phyloP scores from a whole-genome alignment of 2,329 filamentous ascomycete genomes.

The Rhinocladiella mackenziei region DNA sequence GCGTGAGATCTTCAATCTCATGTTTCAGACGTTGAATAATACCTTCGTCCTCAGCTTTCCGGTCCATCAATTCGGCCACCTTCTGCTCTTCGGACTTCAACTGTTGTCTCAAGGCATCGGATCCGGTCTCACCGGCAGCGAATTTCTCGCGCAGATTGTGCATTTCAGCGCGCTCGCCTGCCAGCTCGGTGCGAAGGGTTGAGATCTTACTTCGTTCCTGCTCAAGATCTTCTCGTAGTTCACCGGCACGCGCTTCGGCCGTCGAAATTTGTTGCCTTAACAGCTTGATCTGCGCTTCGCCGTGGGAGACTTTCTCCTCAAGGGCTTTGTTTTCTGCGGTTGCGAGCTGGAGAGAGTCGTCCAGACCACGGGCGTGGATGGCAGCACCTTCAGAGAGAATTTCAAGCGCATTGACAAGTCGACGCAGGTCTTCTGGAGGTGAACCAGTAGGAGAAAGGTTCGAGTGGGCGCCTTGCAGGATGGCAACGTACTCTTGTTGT shows the following conservation, averaged over 20 bases:
- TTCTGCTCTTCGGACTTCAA: slow-evolving; percentile 72
- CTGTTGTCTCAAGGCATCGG: slow-evolving; percentile 69
- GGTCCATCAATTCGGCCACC: slow-evolving; percentile 62
- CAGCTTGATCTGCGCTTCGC: slow-evolving; percentile 56
- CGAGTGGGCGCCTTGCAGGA: slow-evolving; percentile 56
- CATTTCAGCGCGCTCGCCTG: slow-evolving; percentile 66
- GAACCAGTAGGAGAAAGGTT: slow-evolving; percentile 54
- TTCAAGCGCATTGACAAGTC: slow-evolving; percentile 59
- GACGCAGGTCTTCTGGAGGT: slow-evolving; percentile 54
- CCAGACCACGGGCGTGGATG: slow-evolving; percentile 57
- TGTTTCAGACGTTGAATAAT: slow-evolving; percentile 71
- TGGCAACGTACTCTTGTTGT: slow-evolving; percentile 50
- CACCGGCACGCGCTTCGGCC: slow-evolving; percentile 50
- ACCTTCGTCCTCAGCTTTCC: slow-evolving; percentile 71
- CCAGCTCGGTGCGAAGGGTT: slow-evolving; percentile 51
- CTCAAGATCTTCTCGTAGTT: slow-evolving; percentile 53
- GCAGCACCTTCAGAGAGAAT: slow-evolving; percentile 56
- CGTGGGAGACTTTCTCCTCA: slow-evolving; percentile 51
- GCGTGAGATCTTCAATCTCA: slow-evolving; percentile 65
- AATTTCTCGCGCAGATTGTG: slow-evolving; percentile 66
- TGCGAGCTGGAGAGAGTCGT: slow-evolving; percentile 58
- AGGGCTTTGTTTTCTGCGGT: slow-evolving; percentile 61
- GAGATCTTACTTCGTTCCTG: slow-evolving; percentile 46
- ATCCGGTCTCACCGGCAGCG: slow-evolving; percentile 77
- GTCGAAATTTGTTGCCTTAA: slow-evolving; percentile 49